Percentiles rank a stretch among this genome's conserved stretches.
These are phyloP conservation scores for Cutaneotrichosporon sp. DNA, from an alignment of 1,284 basidiomycete species.

Conservation along the genomic window DNA sequence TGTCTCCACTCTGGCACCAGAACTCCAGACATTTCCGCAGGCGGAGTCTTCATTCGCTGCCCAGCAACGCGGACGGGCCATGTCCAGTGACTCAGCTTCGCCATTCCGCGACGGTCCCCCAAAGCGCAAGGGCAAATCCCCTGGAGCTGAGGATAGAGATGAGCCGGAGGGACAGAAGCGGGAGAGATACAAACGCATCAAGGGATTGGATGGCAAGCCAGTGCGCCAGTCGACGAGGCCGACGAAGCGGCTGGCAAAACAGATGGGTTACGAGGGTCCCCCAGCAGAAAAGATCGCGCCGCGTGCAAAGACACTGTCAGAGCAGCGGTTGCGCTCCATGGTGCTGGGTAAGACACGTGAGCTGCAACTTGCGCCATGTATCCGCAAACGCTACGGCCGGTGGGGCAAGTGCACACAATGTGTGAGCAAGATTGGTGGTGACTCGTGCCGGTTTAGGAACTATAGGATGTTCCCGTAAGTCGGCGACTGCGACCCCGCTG, in stretches of 20 bases:
- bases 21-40: neutral
- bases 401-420: slow-evolving; percentile 46
- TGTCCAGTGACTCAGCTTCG: neutral
- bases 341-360: slow-evolving; percentile 31
- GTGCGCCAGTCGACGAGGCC: slow-evolving; percentile 6
- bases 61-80: neutral
- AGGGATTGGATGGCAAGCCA: slow-evolving; percentile 16
- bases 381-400: slow-evolving; percentile 31
- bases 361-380: slow-evolving; percentile 32
- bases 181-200: slow-evolving; percentile 14
- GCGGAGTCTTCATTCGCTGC: neutral
- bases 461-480: slow-evolving; percentile 43
- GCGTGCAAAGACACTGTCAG: slow-evolving; percentile 19
- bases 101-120: neutral
- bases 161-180: slow-evolving; percentile 10
- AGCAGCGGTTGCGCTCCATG: slow-evolving; percentile 22
- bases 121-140: slow-evolving; percentile 2
- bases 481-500: neutral
- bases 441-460: slow-evolving; percentile 42
- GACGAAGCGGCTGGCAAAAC: slow-evolving; percentile 18
- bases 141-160: slow-evolving; percentile 9
- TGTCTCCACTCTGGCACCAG: neutral
- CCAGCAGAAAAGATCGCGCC: slow-evolving; percentile 28
- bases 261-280: slow-evolving; percentile 14
- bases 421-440: slow-evolving; percentile 37